Base-by-base conservation (phyloP, 208 protist genomes). In the Crithidia expoeki region DNA sequence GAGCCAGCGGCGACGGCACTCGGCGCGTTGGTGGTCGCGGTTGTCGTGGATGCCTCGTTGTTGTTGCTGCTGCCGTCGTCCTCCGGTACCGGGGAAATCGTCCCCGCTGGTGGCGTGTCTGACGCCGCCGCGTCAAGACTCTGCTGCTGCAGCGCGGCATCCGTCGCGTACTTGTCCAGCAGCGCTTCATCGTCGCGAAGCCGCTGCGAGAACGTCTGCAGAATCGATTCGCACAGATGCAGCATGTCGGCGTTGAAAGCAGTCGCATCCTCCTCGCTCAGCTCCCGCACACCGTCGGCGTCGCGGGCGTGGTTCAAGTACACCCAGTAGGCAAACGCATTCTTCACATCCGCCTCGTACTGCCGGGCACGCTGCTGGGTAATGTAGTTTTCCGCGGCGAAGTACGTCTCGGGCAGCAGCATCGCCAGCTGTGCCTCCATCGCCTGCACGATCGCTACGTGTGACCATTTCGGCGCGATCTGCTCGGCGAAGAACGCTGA, bases 321-420 rank as follows among this genome's bases (percentile, higher is more conserved):
- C 0, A 87, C 85, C 93, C 93, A 97, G 56, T 85, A 88, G 19
- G 81, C 81, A 68, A 96, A 92, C 28, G 76, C 82, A 61, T 87
- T 89, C 74, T 96, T 95, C 21, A 96, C 81, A 21, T 92, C 85
- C 19, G 73, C 76, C 76, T 97, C 93, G 79, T 96, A 96, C 76
- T 87, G 72, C 44, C 93, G 86, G 46, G 90, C 89, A 23, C 72
- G 83, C 46, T 75, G 55, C 71, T 97, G 92, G 19, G 89, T 95
- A 38, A 96, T 97, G 78, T 94, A 90, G 52, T 61, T 86, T 47
- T 88, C 83, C n/a, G 65, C 51, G 42, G 74, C 63, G 83, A 97
- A 97, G 84, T 93, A 97, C 49, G 62, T 69, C 74, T 89, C 80
- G 28, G 92, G 92, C 38, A 82, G 75, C 42, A 97, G 86, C 56